A percentile compares a stretch with the other conserved stretches of the same genome.
Conservation (phyloP, 2,329 filamentous ascomycete species). For the Coniochaeta pulveracea region DNA sequence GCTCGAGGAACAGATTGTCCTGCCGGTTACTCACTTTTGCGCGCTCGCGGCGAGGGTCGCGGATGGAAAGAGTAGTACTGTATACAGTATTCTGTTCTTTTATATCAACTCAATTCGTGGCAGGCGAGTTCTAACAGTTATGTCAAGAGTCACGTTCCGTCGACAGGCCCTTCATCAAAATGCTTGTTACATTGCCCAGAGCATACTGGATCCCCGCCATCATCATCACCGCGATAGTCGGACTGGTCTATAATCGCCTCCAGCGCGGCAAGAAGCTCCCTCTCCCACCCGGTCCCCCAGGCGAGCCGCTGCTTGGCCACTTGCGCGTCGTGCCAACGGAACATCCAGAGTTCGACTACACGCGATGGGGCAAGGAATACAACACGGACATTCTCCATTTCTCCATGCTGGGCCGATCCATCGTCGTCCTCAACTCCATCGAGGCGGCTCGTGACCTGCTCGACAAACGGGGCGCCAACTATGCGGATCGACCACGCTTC, state of each 20-base stretch:
- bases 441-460: constrained; percentile 23
- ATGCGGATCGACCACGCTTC: constrained; percentile 24
- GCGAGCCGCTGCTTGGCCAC: neutral
- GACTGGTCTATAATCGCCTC: neutral
- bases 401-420: constrained; percentile 17
- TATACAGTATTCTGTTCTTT: too few species aligned
- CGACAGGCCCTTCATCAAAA: neutral
- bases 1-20: too few species aligned
- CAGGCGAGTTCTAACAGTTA: too few species aligned
- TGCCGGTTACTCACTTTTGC: too few species aligned
- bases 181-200: neutral
- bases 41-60: too few species aligned
- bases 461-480: constrained; percentile 23
- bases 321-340: neutral
- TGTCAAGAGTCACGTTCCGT: too few species aligned
- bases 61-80: too few species aligned
- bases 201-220: neutral
- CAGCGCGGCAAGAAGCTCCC: neutral
- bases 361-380: constrained; percentile 4
- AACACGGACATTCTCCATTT: constrained; percentile 19
- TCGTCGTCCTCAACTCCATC: constrained; percentile 23
- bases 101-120: too few species aligned
- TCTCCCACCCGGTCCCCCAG: neutral
- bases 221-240: neutral
- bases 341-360: neutral